A percentile compares a stretch with the other conserved stretches of the same genome.
Evolutionary conservation across 305 asterid species (phyloP).

Genomic region (Fraxinus xanthoxyloides): DNA sequence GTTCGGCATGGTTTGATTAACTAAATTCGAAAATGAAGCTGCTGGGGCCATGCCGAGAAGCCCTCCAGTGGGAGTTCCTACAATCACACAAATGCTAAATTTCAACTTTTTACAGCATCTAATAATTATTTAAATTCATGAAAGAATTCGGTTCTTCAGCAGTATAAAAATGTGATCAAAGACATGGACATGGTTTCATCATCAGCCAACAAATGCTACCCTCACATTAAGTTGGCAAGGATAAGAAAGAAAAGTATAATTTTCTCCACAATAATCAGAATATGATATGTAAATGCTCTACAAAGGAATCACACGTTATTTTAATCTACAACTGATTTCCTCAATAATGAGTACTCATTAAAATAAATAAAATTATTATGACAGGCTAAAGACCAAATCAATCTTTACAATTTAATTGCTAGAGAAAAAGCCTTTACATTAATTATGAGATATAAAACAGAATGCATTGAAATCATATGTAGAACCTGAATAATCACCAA

Average conservation of each 20-base stretch:
- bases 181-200: constrained; percentile 4
- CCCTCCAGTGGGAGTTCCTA: constrained; percentile 83
- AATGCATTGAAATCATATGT: constrained; percentile 1
- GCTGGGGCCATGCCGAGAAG: constrained; percentile 76
- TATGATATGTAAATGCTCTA: not conserved
- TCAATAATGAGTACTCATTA: not conserved
- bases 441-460: not conserved
- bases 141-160: not conserved
- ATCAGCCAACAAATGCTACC: not conserved
- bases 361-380: not conserved
- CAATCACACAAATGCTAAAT: constrained; percentile 26
- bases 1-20: constrained; percentile 97
- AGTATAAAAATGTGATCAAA: constrained; percentile 17
- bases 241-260: not conserved
- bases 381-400: not conserved
- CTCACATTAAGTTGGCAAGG: not conserved
- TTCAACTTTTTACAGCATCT: constrained; percentile 10
- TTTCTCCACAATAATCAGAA: not conserved
- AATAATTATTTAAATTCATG: not conserved
- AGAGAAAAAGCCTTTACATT: not conserved
- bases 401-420: not conserved
- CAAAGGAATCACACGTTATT: not conserved
- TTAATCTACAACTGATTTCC: not conserved
- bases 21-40: constrained; percentile 65
- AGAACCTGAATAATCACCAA: constrained; percentile 2